Percentiles rank a stretch among this genome's conserved stretches.
Evolutionary conservation across 257 asterid genomes (phyloP).

Genomic region (Nicotiana noctiflora): DNA sequence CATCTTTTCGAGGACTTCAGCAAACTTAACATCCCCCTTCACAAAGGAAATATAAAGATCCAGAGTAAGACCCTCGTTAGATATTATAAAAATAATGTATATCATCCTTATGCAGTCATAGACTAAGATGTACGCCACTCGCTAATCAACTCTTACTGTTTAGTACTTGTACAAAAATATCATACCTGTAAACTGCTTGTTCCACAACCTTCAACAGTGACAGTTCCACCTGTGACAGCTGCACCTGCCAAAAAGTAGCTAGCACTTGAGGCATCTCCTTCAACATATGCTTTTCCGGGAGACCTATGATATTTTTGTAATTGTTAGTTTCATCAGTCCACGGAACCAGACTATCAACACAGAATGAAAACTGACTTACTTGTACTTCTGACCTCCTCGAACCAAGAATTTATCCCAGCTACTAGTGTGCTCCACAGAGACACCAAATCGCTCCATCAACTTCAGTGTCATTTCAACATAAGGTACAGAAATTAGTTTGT

Average conservation of each 20-base stretch:
- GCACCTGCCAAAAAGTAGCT: slow-evolving; percentile 99
- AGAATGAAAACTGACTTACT: slow-evolving; percentile 41
- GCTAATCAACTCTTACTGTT: background rate
- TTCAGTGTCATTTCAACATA: slow-evolving; percentile 97
- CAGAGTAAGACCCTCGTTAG: background rate
- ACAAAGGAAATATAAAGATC: background rate
- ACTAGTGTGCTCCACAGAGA: slow-evolving; percentile 72
- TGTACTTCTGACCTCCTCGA: slow-evolving; percentile 86
- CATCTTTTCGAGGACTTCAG: slow-evolving; percentile 95
- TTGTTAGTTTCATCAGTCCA: background rate
- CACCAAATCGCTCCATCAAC: slow-evolving; percentile 98
- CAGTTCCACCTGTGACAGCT: slow-evolving; percentile 90
- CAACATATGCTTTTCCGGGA: slow-evolving; percentile 92
- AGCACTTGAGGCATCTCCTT: slow-evolving; percentile 99
- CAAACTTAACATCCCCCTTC: slow-evolving; percentile 95
- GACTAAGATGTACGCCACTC: background rate
- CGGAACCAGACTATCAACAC: background rate
- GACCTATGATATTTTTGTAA: slow-evolving; percentile 39
- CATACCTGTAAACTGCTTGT: slow-evolving; percentile 95
- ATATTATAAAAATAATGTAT: background rate
- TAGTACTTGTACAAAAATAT: background rate
- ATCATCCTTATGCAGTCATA: background rate
- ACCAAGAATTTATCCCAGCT: slow-evolving; percentile 85
- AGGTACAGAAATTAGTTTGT: slow-evolving; percentile 90
- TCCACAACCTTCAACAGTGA: slow-evolving; percentile 97